Conservation (phyloP, 176 grass and related monocot genomes). For the Oryza longistaminata region DNA sequence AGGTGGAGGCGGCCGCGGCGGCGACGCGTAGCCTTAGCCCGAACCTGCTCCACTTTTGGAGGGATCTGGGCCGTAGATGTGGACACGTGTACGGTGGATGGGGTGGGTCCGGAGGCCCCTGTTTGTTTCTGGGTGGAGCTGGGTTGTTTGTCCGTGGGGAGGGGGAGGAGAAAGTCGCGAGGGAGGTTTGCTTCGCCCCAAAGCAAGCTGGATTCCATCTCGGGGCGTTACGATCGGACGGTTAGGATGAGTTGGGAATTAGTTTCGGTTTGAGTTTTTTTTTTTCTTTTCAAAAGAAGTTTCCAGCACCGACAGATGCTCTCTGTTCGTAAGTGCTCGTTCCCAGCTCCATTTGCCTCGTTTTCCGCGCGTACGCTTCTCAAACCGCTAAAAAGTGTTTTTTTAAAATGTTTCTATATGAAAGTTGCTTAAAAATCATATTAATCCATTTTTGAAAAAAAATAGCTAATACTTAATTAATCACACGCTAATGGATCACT, state of each 20-base stretch:
- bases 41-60: constrained; percentile 19
- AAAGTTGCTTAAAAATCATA: too few relatives aligned
- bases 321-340: too few relatives aligned
- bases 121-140: background rate
- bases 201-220: constrained; percentile 30
- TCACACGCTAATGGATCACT: too few relatives aligned
- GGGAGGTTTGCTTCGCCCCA: constrained; percentile 21
- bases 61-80: background rate
- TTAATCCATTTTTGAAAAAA: too few relatives aligned
- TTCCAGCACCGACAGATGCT: background rate
- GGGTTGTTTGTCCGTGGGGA: background rate
- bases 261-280: background rate
- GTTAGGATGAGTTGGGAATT: background rate
- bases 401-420: too few relatives aligned
- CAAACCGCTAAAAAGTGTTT: too few relatives aligned
- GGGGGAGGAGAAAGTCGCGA: background rate
- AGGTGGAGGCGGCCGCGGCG: constrained; percentile 16
- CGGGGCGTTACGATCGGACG: too few relatives aligned
- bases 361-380: too few relatives aligned
- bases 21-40: constrained; percentile 21
- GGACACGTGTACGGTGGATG: constrained; percentile 5
- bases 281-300: background rate
- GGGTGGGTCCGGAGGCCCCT: too few relatives aligned
- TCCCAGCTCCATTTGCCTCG: too few relatives aligned
- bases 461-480: too few relatives aligned